Conservation (phyloP, 164 flowering plant species). For the Berberis vulgaris region DNA sequence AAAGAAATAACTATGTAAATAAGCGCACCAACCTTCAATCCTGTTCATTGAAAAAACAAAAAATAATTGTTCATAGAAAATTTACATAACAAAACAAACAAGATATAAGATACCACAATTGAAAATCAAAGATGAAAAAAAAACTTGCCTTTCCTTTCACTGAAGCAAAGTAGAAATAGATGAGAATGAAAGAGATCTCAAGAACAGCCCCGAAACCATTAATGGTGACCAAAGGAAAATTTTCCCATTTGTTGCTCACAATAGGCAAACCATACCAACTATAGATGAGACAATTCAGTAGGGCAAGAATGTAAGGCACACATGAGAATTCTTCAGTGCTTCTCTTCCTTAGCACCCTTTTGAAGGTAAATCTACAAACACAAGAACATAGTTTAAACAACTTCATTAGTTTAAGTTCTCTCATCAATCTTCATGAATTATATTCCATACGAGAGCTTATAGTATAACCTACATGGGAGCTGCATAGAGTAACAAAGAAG, state of each 20-base stretch:
- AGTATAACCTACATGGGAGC: constrained; percentile 41
- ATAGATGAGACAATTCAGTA: constrained; percentile 52
- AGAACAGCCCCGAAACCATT: constrained; percentile 57
- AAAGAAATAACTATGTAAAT: no score
- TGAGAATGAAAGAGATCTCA: constrained; percentile 50
- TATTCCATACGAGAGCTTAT: neutral
- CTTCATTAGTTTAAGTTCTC: neutral
- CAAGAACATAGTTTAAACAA: neutral
- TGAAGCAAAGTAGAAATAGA: constrained; percentile 46
- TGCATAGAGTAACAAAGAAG: constrained; percentile 49
- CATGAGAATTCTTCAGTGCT: constrained; percentile 66
- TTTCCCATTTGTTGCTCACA: constrained; percentile 70
- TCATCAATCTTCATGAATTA: neutral
- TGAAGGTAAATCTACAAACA: constrained; percentile 43
- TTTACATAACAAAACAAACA: no score
- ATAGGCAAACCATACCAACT: constrained; percentile 77
- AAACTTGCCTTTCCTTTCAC: constrained; percentile 40
- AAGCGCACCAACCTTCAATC: no score
- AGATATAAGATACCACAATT: no score
- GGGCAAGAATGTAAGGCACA: constrained; percentile 51
- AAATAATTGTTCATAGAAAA: no score
- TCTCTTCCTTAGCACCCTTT: constrained; percentile 47
- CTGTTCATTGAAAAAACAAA: no score
- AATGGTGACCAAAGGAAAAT: constrained; percentile 49
- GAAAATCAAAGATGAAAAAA: neutral